These are phyloP conservation scores for Physcomitrellopsis africana DNA, from an alignment of 225 moss, liverwort and hornwort genomes.

Conservation along the genomic window DNA sequence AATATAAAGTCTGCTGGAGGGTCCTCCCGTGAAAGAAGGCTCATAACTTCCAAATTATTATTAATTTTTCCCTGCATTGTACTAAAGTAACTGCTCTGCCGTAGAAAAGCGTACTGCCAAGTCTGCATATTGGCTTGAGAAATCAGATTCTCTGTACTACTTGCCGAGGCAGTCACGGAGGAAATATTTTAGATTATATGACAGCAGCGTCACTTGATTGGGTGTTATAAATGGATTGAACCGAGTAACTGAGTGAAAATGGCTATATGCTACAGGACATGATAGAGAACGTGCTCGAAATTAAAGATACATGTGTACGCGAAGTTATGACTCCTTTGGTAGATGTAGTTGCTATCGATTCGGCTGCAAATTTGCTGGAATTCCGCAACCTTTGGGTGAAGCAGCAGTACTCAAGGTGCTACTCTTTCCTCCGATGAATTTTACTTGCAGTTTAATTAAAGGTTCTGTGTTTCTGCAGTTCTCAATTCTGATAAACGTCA, in stretches of 20 bases:
- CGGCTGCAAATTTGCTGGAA: conserved; percentile 78
- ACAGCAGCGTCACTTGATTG: not conserved
- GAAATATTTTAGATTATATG: not conserved
- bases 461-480: not conserved
- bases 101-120: not conserved
- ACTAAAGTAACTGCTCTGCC: not conserved
- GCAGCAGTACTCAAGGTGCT: conserved; percentile 93
- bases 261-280: conserved; percentile 69
- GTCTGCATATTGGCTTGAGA: not conserved
- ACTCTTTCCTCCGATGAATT: conserved; percentile 5
- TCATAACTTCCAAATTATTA: not conserved
- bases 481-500: not conserved
- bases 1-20: conserved; percentile 9
- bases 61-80: not conserved
- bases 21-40: not conserved
- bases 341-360: conserved; percentile 94
- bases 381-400: conserved; percentile 95
- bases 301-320: conserved; percentile 94
- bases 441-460: not conserved
- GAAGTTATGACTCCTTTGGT: conserved; percentile 99
- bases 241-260: not conserved
- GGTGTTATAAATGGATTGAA: conserved; percentile 1
- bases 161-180: not conserved
- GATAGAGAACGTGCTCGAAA: conserved; percentile 99
- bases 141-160: not conserved